Conservation (phyloP, 1,284 basidiomycete species). For the Ustilago shanxiensis region DNA sequence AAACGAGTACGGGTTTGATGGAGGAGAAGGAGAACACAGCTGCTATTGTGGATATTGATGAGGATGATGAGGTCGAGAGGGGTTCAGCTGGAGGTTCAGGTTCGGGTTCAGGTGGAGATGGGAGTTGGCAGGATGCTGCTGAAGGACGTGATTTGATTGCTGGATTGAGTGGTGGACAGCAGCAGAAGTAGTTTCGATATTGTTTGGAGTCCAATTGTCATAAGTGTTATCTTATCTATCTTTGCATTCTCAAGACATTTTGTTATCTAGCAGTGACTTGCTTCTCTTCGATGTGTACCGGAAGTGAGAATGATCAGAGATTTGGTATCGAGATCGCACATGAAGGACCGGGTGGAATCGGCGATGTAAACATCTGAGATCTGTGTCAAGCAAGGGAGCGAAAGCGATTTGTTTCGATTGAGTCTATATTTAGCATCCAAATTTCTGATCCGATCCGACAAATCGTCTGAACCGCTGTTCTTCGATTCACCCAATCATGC, state of each 20-base stretch:
- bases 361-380: neutral
- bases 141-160: constrained; percentile 38
- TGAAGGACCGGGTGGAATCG: neutral
- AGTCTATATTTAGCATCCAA: too few species aligned
- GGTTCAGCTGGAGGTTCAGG: constrained; percentile 17
- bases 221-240: neutral
- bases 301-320: too few species aligned
- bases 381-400: neutral
- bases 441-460: neutral
- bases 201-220: neutral
- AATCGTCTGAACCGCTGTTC: neutral
- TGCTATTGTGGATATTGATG: constrained; percentile 29
- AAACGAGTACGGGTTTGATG: neutral
- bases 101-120: constrained; percentile 22
- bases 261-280: constrained; percentile 1
- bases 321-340: neutral
- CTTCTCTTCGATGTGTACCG: too few species aligned
- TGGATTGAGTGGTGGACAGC: constrained; percentile 5
- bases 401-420: neutral
- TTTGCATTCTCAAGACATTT: neutral
- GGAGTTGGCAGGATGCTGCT: constrained; percentile 52
- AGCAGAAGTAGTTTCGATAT: neutral
- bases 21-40: constrained; percentile 7
- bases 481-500: too few species aligned
- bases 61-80: constrained; percentile 24